phyloP scores from a whole-genome alignment of 192 early-diverging fungal species.

The Dissophora ornata region DNA sequence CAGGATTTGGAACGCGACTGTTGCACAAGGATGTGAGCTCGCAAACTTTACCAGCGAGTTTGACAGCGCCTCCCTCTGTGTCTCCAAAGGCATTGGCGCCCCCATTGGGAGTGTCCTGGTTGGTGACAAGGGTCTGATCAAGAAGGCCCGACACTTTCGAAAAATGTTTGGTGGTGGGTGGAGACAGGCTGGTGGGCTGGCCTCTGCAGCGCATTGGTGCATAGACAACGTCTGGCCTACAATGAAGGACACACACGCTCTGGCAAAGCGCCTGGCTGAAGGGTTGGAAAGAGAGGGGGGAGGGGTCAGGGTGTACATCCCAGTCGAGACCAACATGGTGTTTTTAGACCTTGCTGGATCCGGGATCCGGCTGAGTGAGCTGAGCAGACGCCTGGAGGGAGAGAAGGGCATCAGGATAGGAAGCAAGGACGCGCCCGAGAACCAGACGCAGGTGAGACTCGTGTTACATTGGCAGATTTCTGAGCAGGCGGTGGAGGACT shows the following conservation, averaged over 20 bases:
- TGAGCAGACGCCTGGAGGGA: constrained; percentile 22
- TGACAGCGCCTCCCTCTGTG: constrained; percentile 91
- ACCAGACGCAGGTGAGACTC: constrained; percentile 60
- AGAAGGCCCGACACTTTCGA: constrained; percentile 82
- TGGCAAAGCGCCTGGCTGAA: constrained; percentile 71
- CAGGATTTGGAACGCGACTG: constrained; percentile 88
- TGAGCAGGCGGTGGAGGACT: constrained; percentile 61
- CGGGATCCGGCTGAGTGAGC: constrained; percentile 27
- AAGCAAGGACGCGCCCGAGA: constrained; percentile 56
- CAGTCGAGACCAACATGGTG: constrained; percentile 91
- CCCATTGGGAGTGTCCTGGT: constrained; percentile 90
- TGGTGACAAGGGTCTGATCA: constrained; percentile 73
- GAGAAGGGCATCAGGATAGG: constrained; percentile 56
- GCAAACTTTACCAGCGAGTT: constrained; percentile 75
- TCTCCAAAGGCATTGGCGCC: constrained; percentile 92
- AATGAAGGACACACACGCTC: constrained; percentile 73
- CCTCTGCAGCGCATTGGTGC: constrained; percentile 78
- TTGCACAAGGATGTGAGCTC: constrained; percentile 73
- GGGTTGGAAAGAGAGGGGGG: constrained; percentile 65
- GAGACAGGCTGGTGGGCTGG: constrained; percentile 91
- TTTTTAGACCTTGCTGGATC: constrained; percentile 66
- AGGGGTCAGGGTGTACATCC: constrained; percentile 63
- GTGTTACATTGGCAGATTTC: constrained; percentile 80
- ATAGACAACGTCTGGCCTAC: constrained; percentile 80
- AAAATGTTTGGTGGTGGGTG: constrained; percentile 95